Base-by-base conservation (phyloP, 2,329 filamentous ascomycete species). In the Rutstroemia sp. region DNA sequence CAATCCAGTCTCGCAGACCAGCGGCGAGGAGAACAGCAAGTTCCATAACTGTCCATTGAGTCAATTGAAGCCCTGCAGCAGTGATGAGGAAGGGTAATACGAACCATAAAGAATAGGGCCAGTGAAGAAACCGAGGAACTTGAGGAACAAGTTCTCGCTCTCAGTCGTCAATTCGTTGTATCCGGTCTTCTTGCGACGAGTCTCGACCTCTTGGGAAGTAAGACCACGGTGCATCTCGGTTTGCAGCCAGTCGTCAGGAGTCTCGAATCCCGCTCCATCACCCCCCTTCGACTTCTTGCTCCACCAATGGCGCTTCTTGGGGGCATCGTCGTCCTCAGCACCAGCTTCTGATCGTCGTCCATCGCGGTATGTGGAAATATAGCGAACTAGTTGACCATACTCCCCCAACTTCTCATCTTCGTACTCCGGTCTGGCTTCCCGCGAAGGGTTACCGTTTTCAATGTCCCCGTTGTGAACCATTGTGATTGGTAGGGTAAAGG, bases 91-190 rank as follows among this genome's bases (percentile, higher is more conserved):
- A 25, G 10, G 5, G 10, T 8, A 42, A 59, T 63, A 73, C 82
- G 70, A 78, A 88, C 86, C 85, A 73, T 89, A 90, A 61, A 89
- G 81, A 77, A 90, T 86, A 61, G 86, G 86, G 67, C 86, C 86
- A 64, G 77, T 82, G 79, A 90, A 90, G 76, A 86, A 90, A 70
- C 81, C 79, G 65, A 90, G 74, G 75, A 90, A 89, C 75, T 89
- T 85, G 70, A 86, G 71, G 71, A 88, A 79, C 76, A 88, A 75
- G 76, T 88, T 89, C 74, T 85, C 83, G 78, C 88, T 88, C 76
- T 89, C 86, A 34, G 84, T 82, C 30, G 79, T 77, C 70, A 90
- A 76, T 71, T 90, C 86, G 75, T 89, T 90, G 75, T 74, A 88
- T 59, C 86, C 86, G 63, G 77, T 78, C 66, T 79, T 79, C 75